Evolutionary conservation across 805 yeast genomes (phyloP).

Genomic region (Saccharomycopsis lassenensis): DNA sequence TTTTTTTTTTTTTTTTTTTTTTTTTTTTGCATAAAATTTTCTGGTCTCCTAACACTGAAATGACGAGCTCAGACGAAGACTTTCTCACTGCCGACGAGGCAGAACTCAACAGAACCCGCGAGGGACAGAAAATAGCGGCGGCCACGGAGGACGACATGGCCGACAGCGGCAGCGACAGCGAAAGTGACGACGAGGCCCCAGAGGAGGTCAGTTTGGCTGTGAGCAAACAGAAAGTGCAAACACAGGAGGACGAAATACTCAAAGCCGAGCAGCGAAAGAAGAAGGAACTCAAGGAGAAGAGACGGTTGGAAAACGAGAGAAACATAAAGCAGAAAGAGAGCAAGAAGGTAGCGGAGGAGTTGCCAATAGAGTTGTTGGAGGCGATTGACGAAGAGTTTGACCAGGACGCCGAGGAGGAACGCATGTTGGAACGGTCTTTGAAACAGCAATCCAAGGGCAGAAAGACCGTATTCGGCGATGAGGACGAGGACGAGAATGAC

Average conservation of each 20-base stretch:
- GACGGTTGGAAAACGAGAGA: conserved; percentile 9
- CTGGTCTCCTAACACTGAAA: too few species aligned
- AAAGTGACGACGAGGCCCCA: conserved; percentile 17
- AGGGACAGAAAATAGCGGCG: background rate
- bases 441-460: background rate
- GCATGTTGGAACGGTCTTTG: background rate
- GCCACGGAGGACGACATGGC: background rate
- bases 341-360: conserved; percentile 1
- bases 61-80: conserved; percentile 16
- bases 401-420: conserved; percentile 2
- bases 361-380: conserved; percentile 7
- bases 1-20: too few species aligned
- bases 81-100: conserved; percentile 11
- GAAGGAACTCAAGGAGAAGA: conserved; percentile 1
- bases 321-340: conserved; percentile 10
- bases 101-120: conserved; percentile 1
- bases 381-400: conserved; percentile 10
- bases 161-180: conserved; percentile 2
- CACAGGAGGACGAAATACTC: background rate
- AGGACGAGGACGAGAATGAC: conserved; percentile 1
- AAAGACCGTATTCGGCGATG: conserved; percentile 4
- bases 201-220: conserved; percentile 4
- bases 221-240: background rate
- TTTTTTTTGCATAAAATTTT: too few species aligned
- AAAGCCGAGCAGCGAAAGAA: background rate